Conservation (phyloP, 306 rosid species). For the Mimosa pudica region DNA sequence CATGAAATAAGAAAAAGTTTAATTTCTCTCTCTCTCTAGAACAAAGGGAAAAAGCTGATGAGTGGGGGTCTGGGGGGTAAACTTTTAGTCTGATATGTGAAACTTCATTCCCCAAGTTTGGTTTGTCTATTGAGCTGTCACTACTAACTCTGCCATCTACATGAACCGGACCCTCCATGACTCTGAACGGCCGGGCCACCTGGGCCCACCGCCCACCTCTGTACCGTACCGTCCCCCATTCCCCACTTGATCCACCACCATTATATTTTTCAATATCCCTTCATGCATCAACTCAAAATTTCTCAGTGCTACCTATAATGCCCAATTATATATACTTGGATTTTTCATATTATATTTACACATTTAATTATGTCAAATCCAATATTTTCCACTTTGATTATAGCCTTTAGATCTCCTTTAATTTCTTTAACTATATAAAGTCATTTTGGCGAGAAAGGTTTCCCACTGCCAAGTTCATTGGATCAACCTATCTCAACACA, state of each 20-base stretch:
- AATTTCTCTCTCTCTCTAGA: not conserved
- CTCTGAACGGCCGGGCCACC: not conserved
- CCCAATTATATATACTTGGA: not conserved
- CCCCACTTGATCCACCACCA: not conserved
- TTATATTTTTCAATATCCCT: not conserved
- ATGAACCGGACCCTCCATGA: not conserved
- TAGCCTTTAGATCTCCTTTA: not conserved
- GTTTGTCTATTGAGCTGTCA: not conserved
- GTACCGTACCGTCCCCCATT: not conserved
- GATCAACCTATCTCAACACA: too few species aligned
- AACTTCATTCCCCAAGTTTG: not conserved
- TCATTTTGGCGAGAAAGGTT: not conserved
- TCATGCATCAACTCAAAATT: not conserved
- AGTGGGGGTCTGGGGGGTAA: slow-evolving; percentile 2
- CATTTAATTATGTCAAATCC: not conserved
- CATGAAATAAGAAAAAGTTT: too few species aligned
- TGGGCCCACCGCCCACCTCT: slow-evolving; percentile 4
- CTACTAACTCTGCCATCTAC: not conserved
- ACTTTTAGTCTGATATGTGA: not conserved
- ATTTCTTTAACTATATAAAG: not conserved
- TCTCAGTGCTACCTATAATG: not conserved
- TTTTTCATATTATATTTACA: too few species aligned
- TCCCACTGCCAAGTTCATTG: not conserved
- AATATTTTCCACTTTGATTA: not conserved
- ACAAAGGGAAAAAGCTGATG: not conserved